Conservation (phyloP, 2,329 filamentous ascomycete species). For the Cladosporium sp. region DNA sequence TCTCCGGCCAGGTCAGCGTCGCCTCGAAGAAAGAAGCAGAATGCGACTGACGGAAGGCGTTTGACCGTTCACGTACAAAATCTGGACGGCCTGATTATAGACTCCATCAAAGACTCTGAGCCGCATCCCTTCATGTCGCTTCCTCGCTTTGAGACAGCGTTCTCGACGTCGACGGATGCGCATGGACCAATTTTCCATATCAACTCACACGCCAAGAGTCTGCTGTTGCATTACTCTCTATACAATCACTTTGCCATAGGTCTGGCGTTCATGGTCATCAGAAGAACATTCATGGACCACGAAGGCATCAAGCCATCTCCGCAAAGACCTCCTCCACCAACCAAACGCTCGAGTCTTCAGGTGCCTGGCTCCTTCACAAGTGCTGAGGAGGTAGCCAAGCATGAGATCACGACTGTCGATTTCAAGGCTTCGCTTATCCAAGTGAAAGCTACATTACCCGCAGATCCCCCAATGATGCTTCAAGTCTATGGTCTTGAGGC, state of each 20-base stretch:
- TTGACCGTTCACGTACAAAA: conserved; percentile 76
- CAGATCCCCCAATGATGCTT: conserved; percentile 86
- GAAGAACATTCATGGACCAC: conserved; percentile 37
- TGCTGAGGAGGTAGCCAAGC: conserved; percentile 27
- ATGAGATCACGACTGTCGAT: conserved; percentile 76
- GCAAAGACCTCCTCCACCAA: conserved; percentile 12
- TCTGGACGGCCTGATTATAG: conserved; percentile 85
- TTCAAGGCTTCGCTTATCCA: conserved; percentile 78
- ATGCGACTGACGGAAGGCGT: conserved; percentile 69
- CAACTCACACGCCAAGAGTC: conserved; percentile 72
- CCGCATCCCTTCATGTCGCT: conserved; percentile 80
- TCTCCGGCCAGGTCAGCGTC: conserved; percentile 33
- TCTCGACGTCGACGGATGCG: conserved; percentile 79
- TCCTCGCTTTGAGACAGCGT: conserved; percentile 79
- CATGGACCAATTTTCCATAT: conserved; percentile 86
- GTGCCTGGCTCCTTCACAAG: conserved; percentile 16
- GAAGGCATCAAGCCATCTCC: conserved; percentile 12
- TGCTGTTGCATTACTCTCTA: conserved; percentile 84
- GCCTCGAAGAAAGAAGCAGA: conserved; percentile 44
- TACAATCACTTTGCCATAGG: conserved; percentile 89
- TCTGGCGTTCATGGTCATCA: conserved; percentile 71
- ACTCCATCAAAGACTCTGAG: conserved; percentile 79
- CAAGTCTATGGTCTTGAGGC: conserved; percentile 80
- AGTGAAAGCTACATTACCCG: conserved; percentile 81
- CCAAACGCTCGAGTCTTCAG: conserved; percentile 19